Conservation (phyloP, 2,329 filamentous ascomycete genomes). For the Microdochium bolleyi region DNA sequence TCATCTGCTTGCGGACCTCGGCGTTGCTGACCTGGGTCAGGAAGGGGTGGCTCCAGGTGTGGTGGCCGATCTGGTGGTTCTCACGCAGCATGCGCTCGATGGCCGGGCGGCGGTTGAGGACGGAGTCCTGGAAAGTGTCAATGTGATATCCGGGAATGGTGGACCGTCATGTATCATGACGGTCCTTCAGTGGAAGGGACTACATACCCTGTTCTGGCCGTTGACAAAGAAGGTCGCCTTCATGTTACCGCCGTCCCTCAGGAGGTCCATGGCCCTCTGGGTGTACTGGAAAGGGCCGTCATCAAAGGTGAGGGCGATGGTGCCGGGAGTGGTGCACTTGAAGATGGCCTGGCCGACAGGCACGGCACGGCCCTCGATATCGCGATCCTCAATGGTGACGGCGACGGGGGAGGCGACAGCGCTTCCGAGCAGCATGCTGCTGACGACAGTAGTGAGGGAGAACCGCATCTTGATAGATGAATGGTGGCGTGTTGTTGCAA, state of each 20-base stretch:
- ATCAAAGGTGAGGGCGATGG: conserved; percentile 2
- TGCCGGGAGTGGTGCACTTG: conserved; percentile 17
- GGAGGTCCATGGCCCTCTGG: background rate
- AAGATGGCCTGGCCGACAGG: conserved; percentile 23
- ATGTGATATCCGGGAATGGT: no score
- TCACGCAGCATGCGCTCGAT: conserved; percentile 25
- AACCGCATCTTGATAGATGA: no score
- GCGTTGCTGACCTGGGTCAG: conserved; percentile 22
- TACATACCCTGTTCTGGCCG: no score
- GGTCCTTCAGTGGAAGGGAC: no score
- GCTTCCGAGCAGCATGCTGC: no score
- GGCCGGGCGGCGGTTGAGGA: no score
- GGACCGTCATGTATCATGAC: no score
- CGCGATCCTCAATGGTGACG: no score
- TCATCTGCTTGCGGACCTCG: conserved; percentile 28
- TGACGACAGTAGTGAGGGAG: no score
- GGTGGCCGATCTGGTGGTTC: conserved; percentile 39
- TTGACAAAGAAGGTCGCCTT: conserved; percentile 27
- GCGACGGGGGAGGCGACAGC: no score
- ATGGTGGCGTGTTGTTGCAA: no score
- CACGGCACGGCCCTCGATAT: conserved; percentile 6
- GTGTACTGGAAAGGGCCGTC: background rate
- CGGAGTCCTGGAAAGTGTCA: no score
- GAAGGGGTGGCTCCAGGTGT: conserved; percentile 34
- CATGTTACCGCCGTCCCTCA: conserved; percentile 15